Evolutionary conservation across 306 rosid species (phyloP).

Genomic region (Cucumis melo): DNA sequence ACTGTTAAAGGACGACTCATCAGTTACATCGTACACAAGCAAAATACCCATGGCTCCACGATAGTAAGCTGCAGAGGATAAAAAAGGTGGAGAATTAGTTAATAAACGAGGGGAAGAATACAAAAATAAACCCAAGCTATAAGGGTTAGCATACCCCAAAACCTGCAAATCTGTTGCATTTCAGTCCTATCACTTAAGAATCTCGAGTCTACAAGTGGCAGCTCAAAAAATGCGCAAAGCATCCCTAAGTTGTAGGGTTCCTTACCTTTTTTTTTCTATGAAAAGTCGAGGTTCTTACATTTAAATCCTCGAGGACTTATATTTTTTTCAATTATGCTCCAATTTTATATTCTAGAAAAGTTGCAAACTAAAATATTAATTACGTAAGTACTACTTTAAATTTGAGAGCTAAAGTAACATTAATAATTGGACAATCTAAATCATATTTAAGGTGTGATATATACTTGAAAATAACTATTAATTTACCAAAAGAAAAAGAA

Average conservation of each 20-base stretch:
- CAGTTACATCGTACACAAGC: slow-evolving; percentile 94
- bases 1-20: slow-evolving; percentile 94
- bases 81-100: neutral
- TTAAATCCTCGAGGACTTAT: neutral
- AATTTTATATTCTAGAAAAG: neutral
- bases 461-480: neutral
- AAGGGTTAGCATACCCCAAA: neutral
- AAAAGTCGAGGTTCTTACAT: neutral
- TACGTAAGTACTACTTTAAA: neutral
- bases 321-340: neutral
- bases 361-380: neutral
- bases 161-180: neutral
- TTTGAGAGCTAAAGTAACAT: neutral
- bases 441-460: neutral
- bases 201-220: neutral
- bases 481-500: neutral
- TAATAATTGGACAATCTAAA: neutral
- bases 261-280: too few relatives aligned
- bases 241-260: neutral
- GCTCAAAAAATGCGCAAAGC: neutral
- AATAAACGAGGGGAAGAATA: neutral
- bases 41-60: slow-evolving; percentile 99
- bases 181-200: neutral
- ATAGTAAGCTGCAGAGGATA: slow-evolving; percentile 59
- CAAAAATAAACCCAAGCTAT: neutral